Evolutionary conservation across 2,329 filamentous ascomycete genomes (phyloP), one percentile per base, ranked within the genome.

Genomic region (Penicillium occitanis): DNA sequence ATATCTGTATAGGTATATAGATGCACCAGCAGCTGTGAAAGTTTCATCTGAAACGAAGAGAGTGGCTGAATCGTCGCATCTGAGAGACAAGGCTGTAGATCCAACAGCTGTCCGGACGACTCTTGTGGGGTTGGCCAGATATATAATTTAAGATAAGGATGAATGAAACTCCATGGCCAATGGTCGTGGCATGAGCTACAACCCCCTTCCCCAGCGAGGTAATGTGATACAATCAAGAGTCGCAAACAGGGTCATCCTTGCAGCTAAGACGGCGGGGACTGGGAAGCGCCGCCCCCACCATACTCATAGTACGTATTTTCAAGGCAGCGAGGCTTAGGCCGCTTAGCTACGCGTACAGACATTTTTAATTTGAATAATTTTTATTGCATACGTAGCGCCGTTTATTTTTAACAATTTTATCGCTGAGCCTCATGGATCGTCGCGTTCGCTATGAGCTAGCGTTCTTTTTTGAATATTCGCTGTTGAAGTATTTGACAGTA

Each of bases 81-180:
- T 37, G 42, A 5, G 46, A 62, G 51, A 51, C 42, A 37, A 66
- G 58, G 64, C 48, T 66, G 63, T 46, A 55, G 30, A 55, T 19
- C 30, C 30, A 30, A 55, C 33, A 55, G 30, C 50, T 55, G 28
- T 55, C 50, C 19, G 17, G 19, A 55, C 28, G 53, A 66, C 51
- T 19, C 51, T 51, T 51, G 53, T 48, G 30, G 61, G 48, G 46
- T 37, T 50, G 59, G 14, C 28, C 33, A 19, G 44, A 44, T 61
- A 25, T 42, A 50, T 35, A 37, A 28, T 37, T 61, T 40, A 51
- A 30, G 35, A 62, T 51, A 37, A 22, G 50, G 50, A 53, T 53
- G 28, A 53, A 53, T 1, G 14, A n/a, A 28, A 19, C 7, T 30
- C 50, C 40, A 46, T 40, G 50, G 50, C 62, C 62, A 64, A 35